Evolutionary conservation across 2,329 filamentous ascomycete species (phyloP), one percentile per base, ranked within the genome.

Genomic region (Cladobotryum protrusum): DNA sequence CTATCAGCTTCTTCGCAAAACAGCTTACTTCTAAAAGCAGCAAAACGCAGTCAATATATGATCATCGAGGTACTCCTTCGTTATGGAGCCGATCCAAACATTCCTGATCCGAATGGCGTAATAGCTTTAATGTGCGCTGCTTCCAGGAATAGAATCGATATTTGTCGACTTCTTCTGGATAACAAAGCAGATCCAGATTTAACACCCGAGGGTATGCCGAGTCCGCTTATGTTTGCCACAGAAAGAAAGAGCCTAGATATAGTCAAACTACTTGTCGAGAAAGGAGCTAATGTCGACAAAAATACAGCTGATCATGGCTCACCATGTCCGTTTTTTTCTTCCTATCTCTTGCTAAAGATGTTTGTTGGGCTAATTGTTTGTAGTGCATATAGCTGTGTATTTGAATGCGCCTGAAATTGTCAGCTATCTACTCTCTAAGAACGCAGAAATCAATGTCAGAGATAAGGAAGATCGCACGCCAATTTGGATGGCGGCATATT

Each of bases 101-200:
- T 18, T 13, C 19, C 1, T 3, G 34, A 29, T 1, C 3, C 15
- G 13, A 4, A 9, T 2, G 44, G 44, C 18, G 4, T 4, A 9
- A 32, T 34, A 8, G 44, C 20, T 29, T 20, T 46, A 4, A 29
- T 34, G 35, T 0, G 13, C 18, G 44, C 44, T 7, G 15, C n/a
- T n/a, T n/a, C n/a, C n/a, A n/a, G n/a, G n/a, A n/a, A 17, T 17
- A 29, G 35, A 17, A 15, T n/a, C 37, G 37, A 47, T 14, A 1
- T 42, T 34, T 47, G 45, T 42, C 45, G 37, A 9, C 45, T 47
- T 42, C 45, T 47, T 12, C 2, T 47, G 14, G 36, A 29, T n/a
- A 2, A 47, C n/a, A 35, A 9, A 13, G 45, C 45, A 34, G 37
- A 41, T 42, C 36, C 45, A 19, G 20, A 18, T 9, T 8, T 42